A percentile compares a stretch with the other conserved stretches of the same genome.
Conservation (phyloP, 106 monocot genomes). For the Gastrodia elata region DNA sequence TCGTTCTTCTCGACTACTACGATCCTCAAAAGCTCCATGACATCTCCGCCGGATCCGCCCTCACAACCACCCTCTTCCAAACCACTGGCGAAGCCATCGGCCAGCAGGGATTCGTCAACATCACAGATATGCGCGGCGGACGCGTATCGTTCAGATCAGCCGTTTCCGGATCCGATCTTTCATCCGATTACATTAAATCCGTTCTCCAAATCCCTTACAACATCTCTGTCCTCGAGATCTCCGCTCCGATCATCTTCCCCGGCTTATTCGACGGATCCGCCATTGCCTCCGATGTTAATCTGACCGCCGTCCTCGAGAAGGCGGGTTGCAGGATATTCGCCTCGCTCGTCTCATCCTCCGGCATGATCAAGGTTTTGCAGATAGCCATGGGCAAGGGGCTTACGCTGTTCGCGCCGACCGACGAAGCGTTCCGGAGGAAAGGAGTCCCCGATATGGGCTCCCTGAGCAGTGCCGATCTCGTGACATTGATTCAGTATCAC, state of each 20-base stretch:
- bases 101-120: slow-evolving; percentile 91
- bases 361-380: slow-evolving; percentile 79
- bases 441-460: slow-evolving; percentile 51
- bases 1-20: slow-evolving; percentile 95
- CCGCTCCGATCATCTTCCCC: slow-evolving; percentile 65
- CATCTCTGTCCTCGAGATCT: slow-evolving; percentile 82
- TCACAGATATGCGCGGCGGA: slow-evolving; percentile 81
- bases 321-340: slow-evolving; percentile 94
- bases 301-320: slow-evolving; percentile 75
- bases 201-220: slow-evolving; percentile 75
- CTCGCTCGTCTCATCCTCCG: slow-evolving; percentile 50
- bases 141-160: slow-evolving; percentile 70
- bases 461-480: slow-evolving; percentile 72
- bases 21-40: slow-evolving; percentile 79
- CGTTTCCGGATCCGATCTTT: slow-evolving; percentile 44
- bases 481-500: slow-evolving; percentile 88
- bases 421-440: slow-evolving; percentile 77
- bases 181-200: slow-evolving; percentile 61
- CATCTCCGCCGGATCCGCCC: slow-evolving; percentile 57
- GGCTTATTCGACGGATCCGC: slow-evolving; percentile 69
- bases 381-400: slow-evolving; percentile 65
- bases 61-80: slow-evolving; percentile 86
- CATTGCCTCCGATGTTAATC: slow-evolving; percentile 38
- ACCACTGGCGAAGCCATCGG: slow-evolving; percentile 82
- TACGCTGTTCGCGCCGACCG: slow-evolving; percentile 87